Evolutionary conservation across 2,329 filamentous ascomycete species (phyloP), one percentile per base, ranked within the genome.

Genomic region (Ascochyta lentis): DNA sequence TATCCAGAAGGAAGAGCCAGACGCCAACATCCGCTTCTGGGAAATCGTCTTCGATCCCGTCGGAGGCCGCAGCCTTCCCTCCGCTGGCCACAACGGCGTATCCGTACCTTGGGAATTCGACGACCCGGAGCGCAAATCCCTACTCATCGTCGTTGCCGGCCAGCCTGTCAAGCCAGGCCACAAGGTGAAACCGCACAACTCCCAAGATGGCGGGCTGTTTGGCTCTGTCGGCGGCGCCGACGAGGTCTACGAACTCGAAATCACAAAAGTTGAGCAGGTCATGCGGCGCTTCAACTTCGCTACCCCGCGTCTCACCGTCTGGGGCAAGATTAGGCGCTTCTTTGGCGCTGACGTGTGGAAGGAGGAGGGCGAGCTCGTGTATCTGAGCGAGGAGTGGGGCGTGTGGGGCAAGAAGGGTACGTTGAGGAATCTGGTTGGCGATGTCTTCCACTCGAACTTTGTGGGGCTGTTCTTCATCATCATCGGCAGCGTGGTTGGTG

Each of bases 401-500:
- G 9, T 27, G 0, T 72, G 70, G 23, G 72, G 69, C 33, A 72
- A 73, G 52, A 61, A 67, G 16, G 71, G 70, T 16, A 69, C 70
- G 0, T 45, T 75, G 22, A 62, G 67, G 40, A 59, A 71, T 24
- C 45, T 56, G 19, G 54, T 72, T 12, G 67, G 67, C 33, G 44
- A 61, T 4, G 57, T 75, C 19, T 51, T 70, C 7, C 56, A 72
- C 48, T 69, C 68, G 44, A 59, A 66, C 44, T 58, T 49, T 2
- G 71, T 71, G 63, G 50, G 52, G 8, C 26, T 68, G 13, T 55
- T 73, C 42, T 61, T 64, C 49, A 59, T 66, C 38, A 63, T 68
- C 16, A 22, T 68, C 7, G 56, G 53, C 15, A 64, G 60, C 12
- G 52, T 60, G 1, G 16, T 67, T 16, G 65, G 56, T 3, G 64